Conservation (phyloP, 176 grass and related monocot genomes). For the Secale cereale region DNA sequence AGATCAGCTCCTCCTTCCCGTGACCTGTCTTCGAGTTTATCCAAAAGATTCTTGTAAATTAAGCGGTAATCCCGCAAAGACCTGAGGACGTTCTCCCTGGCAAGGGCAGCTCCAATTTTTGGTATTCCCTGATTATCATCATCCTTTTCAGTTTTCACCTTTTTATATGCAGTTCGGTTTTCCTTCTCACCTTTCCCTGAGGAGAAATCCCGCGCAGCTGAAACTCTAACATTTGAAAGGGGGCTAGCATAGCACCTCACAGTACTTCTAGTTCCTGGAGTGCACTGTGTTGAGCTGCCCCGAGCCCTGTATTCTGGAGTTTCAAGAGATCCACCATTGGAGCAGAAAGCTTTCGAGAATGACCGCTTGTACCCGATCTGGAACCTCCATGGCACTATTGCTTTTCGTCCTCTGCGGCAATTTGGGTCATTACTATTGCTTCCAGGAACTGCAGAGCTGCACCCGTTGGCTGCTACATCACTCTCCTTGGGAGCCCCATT, state of each 20-base stretch:
- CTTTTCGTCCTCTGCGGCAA: constrained; percentile 44
- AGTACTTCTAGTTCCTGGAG: constrained; percentile 41
- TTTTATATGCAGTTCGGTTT: constrained; percentile 7
- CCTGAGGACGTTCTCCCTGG: constrained; percentile 42
- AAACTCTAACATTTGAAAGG: constrained; percentile 57
- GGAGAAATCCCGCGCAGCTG: constrained; percentile 38
- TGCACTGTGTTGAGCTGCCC: constrained; percentile 15
- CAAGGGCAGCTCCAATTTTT: neutral
- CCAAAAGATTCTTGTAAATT: constrained; percentile 53
- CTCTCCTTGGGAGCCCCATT: neutral
- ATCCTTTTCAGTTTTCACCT: constrained; percentile 22
- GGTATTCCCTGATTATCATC: constrained; percentile 10
- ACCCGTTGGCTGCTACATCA: constrained; percentile 6
- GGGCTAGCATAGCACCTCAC: constrained; percentile 39
- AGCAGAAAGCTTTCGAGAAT: constrained; percentile 44
- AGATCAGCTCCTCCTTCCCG: constrained; percentile 35
- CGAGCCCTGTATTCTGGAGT: neutral
- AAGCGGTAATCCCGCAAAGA: constrained; percentile 44
- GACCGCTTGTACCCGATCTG: constrained; percentile 53
- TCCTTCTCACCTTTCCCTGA: constrained; percentile 25
- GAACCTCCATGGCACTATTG: constrained; percentile 73
- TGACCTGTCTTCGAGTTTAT: constrained; percentile 33
- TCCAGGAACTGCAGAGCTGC: neutral
- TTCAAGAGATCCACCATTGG: neutral
- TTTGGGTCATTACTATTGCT: neutral